phyloP scores from a whole-genome alignment of 805 yeast genomes.

The Pichia cephalocereana region DNA sequence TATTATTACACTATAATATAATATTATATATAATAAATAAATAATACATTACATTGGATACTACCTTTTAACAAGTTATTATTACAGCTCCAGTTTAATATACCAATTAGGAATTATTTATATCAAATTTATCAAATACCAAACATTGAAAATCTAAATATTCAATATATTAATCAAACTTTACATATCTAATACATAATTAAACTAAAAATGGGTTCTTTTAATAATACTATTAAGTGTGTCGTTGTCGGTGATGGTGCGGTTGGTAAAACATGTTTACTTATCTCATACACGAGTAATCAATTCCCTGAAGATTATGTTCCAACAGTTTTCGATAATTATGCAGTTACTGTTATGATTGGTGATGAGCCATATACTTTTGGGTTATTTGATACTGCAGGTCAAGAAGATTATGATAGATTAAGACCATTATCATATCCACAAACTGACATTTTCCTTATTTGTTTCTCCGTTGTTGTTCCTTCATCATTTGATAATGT shows the following conservation, averaged over 20 bases:
- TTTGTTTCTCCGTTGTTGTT: slow-evolving; percentile 92
- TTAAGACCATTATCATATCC: slow-evolving; percentile 95
- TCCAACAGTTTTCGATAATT: slow-evolving; percentile 96
- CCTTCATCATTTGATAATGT: slow-evolving; percentile 98
- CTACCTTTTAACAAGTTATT: too few species aligned
- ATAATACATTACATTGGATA: too few species aligned
- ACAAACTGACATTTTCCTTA: slow-evolving; percentile 92
- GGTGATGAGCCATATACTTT: slow-evolving; percentile 97
- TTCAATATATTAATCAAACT: background rate
- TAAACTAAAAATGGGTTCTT: slow-evolving; percentile 8
- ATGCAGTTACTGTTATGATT: slow-evolving; percentile 90
- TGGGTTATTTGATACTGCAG: slow-evolving; percentile 98
- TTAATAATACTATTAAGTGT: slow-evolving; percentile 56
- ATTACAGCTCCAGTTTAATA: too few species aligned
- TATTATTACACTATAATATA: too few species aligned
- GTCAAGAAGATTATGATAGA: slow-evolving; percentile 98
- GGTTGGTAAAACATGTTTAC: slow-evolving; percentile 93
- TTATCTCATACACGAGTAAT: slow-evolving; percentile 92
- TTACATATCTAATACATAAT: background rate
- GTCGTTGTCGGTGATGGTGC: slow-evolving; percentile 99
- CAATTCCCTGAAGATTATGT: slow-evolving; percentile 98
- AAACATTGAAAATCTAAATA: background rate
- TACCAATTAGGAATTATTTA: too few species aligned
- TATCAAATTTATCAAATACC: too few species aligned
- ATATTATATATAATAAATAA: too few species aligned